Evolutionary conservation across 257 asterid species (phyloP), one percentile per base, ranked within the genome.

Genomic region (Nyctanthes arbortristis): DNA sequence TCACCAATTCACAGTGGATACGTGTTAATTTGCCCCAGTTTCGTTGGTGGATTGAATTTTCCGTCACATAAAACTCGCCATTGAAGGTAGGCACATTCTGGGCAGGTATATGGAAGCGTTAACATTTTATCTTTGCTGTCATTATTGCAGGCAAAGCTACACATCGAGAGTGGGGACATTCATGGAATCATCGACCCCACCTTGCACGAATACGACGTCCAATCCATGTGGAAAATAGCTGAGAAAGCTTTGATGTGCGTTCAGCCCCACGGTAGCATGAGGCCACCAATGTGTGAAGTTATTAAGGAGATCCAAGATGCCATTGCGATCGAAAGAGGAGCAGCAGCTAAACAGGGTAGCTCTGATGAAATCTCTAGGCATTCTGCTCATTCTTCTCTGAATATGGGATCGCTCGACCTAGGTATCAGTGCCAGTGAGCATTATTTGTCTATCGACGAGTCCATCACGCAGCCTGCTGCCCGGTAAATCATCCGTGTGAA

Each of bases 141-240:
- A 20, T 25, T 34, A 31, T 66, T 34, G 57, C 80, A 93, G 99
- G 97, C 97, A 7, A 94, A 91, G 79, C 35, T 88, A 66, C 97
- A 91, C 69, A 94, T 94, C 0, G 99, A 94, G 78, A 94, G 91
- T 5, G 99, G 99, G 27, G 95, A 94, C 81, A 84, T 94, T 77
- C 99, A 94, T 71, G 93, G 97, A 25, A 94, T 94, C 63, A 91
- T 94, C 36, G 99, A 94, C 80, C 97, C 97, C 3, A 18, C 89
- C 8, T 73, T 94, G 40, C 82, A 56, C 4, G 92, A 84, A 0
- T 94, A 91, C 45, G 97, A 94, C 73, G 88, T 89, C 72, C 99
- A 94, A 47, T 94, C 99, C 1, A 91, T 94, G 95, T 91, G 99
- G 99, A 94, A 91, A 79, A 94, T 94, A 79, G 99, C 99, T 0